Conservation (phyloP, 108 stramenopile genomes). For the Cylindrotheca fusiformis region DNA sequence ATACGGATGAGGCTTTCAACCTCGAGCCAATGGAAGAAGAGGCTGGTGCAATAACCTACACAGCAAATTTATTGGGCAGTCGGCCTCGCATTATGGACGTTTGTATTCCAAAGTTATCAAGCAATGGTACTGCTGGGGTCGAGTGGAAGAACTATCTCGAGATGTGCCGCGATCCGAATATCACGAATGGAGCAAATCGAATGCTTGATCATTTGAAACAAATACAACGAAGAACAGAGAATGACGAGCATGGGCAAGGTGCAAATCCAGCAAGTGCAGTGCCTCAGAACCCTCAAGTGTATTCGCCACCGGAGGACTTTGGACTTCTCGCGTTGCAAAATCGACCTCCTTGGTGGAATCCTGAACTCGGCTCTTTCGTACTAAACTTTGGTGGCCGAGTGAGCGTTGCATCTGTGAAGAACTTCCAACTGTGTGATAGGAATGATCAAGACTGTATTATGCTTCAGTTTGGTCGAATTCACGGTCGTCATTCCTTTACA, state of each 20-base stretch:
- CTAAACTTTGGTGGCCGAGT: slow-evolving; percentile 88
- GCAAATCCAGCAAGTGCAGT: background rate
- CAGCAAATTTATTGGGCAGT: slow-evolving; percentile 82
- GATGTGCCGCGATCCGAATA: slow-evolving; percentile 8
- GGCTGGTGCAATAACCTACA: slow-evolving; percentile 78
- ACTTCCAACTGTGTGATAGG: slow-evolving; percentile 85
- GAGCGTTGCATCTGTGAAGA: slow-evolving; percentile 86
- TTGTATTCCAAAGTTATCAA: slow-evolving; percentile 70
- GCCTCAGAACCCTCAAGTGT: background rate
- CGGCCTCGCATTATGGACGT: slow-evolving; percentile 89
- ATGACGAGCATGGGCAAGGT: slow-evolving; percentile 19
- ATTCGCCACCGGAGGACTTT: slow-evolving; percentile 44
- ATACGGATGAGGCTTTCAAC: slow-evolving; percentile 29
- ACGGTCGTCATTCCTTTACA: slow-evolving; percentile 84
- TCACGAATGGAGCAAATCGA: slow-evolving; percentile 21
- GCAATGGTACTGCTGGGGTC: slow-evolving; percentile 38
- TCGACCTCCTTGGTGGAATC: slow-evolving; percentile 89
- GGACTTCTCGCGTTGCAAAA: slow-evolving; percentile 77
- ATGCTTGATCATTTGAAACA: slow-evolving; percentile 74
- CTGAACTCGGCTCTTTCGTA: slow-evolving; percentile 84
- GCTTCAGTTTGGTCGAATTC: slow-evolving; percentile 87
- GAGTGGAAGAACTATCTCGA: slow-evolving; percentile 53
- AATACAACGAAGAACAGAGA: slow-evolving; percentile 44
- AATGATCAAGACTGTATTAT: slow-evolving; percentile 75
- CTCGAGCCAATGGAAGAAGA: slow-evolving; percentile 53